Evolutionary conservation across 257 asterid genomes (phyloP), one percentile per base, ranked within the genome.

Genomic region (Leonotis leonurus): DNA sequence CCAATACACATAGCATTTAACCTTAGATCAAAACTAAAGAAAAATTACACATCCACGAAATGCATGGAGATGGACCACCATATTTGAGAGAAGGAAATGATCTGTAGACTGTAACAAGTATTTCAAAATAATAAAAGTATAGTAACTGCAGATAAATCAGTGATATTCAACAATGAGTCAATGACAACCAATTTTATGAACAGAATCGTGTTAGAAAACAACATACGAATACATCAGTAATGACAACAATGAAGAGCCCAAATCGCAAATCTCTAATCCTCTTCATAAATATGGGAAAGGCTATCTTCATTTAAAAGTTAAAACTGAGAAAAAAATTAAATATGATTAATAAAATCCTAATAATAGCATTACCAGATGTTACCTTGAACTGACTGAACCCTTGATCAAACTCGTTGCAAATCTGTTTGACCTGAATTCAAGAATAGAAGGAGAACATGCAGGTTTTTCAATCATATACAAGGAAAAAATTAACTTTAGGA

Each of bases 341-440:
- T 37, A 14, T 25, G 57, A 11, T 46, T 37, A 41, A 29, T 44
- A 67, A 64, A 45, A 32, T 65, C 69, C 33, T 17, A 56, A 60
- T 65, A 73, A 67, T 67, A 67, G 96, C 95, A 80, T 91, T n/a
- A 91, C 98, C 96, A 82, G 78, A 58, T 79, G 93, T 79, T 84
- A 81, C 89, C 88, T 86, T 82, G 96, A 76, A 72, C 75, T 86
- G 90, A 35, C 72, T 40, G 65, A 81, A 72, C 69, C 87, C 92
- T 32, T 78, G 84, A 69, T 82, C 84, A 45, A 85, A 78, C 59
- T 91, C 96, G 74, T 82, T 71, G 37, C 92, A 84, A 24, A 91
- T 77, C 65, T 65, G 77, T 74, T 72, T 82, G 60, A 91, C 81
- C 96, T 85, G 83, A 79, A 82, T 48, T 51, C 26, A 73, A 32